Percentiles rank a stretch among this genome's conserved stretches.
phyloP scores from a whole-genome alignment of 2,329 filamentous ascomycete genomes.

The Neonectria magnoliae region DNA sequence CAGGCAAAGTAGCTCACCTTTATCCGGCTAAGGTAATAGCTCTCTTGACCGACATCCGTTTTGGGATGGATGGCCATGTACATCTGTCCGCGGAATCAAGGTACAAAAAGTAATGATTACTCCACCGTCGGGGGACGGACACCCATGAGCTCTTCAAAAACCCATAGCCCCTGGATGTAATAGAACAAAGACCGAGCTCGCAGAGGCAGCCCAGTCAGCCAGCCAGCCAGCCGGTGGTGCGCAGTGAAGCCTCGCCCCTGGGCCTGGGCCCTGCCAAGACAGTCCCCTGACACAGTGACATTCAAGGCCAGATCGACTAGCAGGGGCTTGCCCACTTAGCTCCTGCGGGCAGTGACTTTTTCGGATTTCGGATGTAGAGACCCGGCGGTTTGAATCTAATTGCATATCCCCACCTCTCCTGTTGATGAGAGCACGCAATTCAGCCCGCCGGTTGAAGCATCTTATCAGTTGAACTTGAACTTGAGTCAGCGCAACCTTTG shows the following conservation, averaged over 20 bases:
- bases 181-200: neutral
- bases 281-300: neutral
- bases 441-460: no score
- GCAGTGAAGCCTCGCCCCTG: no score
- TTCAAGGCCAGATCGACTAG: neutral
- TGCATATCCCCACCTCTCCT: no score
- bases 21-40: no score
- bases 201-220: neutral
- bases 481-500: no score
- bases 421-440: neutral
- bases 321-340: neutral
- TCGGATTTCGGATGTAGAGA: neutral
- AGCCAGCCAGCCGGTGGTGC: no score
- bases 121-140: neutral
- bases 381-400: no score
- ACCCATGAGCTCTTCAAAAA: neutral
- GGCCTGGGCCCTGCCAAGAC: neutral
- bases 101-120: neutral
- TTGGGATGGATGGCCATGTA: neutral
- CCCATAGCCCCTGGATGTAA: neutral
- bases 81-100: neutral
- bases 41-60: neutral
- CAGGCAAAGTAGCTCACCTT: no score
- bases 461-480: no score
- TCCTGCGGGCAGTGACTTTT: neutral